phyloP scores from a whole-genome alignment of 1,139 yeast species.

The Blastobotrys serpentis region DNA sequence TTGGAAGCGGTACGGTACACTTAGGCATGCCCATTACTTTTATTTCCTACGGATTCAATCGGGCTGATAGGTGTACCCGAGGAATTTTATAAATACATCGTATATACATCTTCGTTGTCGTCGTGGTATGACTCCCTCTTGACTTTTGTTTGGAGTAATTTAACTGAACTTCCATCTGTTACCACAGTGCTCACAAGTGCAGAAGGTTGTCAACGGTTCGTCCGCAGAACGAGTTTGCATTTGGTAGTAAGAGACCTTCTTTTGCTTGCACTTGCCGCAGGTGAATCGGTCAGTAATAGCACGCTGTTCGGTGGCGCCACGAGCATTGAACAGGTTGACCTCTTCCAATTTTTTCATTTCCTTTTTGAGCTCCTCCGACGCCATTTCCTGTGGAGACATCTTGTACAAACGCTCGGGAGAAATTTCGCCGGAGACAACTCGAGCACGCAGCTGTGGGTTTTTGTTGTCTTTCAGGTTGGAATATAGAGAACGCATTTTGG shows the following conservation, averaged over 20 bases:
- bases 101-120: background rate
- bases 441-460: slow-evolving; percentile 77
- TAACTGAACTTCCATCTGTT: slow-evolving; percentile 86
- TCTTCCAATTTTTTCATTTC: slow-evolving; percentile 84
- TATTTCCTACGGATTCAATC: background rate
- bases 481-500: slow-evolving; percentile 76
- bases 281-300: slow-evolving; percentile 96
- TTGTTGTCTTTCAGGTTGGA: slow-evolving; percentile 85
- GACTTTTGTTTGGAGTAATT: no score
- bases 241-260: slow-evolving; percentile 94
- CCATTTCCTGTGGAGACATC: slow-evolving; percentile 92
- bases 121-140: background rate
- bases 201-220: slow-evolving; percentile 96
- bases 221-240: slow-evolving; percentile 98
- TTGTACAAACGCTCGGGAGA: slow-evolving; percentile 62
- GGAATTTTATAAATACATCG: slow-evolving; percentile 1
- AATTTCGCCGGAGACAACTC: slow-evolving; percentile 65
- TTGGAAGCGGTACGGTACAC: no score
- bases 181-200: slow-evolving; percentile 97
- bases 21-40: background rate
- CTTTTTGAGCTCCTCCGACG: slow-evolving; percentile 81
- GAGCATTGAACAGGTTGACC: slow-evolving; percentile 92
- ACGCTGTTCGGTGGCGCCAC: slow-evolving; percentile 95
- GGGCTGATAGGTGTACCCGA: background rate
- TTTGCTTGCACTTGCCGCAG: slow-evolving; percentile 96